Percentiles rank a stretch among this genome's conserved stretches.
phyloP scores from a whole-genome alignment of 768 basidiomycete species.

The Infundibulicybe gibba region DNA sequence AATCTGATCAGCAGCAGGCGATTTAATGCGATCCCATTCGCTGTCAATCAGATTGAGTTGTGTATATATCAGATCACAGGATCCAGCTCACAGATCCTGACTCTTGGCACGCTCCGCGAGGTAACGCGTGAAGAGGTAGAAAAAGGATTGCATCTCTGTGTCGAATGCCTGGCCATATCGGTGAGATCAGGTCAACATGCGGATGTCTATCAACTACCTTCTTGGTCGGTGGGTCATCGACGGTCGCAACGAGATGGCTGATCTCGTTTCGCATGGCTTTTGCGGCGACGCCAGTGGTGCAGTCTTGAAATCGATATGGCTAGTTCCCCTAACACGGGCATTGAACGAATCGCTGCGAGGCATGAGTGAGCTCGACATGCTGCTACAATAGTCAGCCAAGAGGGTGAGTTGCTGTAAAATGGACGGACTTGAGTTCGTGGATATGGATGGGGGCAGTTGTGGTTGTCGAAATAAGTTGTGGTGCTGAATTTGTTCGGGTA shows the following conservation, averaged over 20 bases:
- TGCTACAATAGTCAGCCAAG: slow-evolving; percentile 20
- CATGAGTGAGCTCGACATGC: slow-evolving; percentile 53
- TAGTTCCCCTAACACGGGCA: slow-evolving; percentile 70
- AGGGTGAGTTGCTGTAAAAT: slow-evolving; percentile 5
- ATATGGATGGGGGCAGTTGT: slow-evolving; percentile 32
- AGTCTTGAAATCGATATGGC: slow-evolving; percentile 96
- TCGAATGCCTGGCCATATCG: slow-evolving; percentile 67
- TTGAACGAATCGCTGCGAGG: slow-evolving; percentile 68
- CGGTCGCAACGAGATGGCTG: slow-evolving; percentile 84
- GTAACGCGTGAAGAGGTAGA: slow-evolving; percentile 94
- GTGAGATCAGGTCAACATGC: slow-evolving; percentile 11
- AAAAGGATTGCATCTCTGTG: slow-evolving; percentile 95
- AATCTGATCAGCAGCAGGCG: slow-evolving; percentile 83
- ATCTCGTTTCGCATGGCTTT: slow-evolving; percentile 99
- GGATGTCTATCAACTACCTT: slow-evolving; percentile 48
- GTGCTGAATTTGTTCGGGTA: slow-evolving; percentile 46
- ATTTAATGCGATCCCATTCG: slow-evolving; percentile 87
- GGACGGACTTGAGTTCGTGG: slow-evolving; percentile 25
- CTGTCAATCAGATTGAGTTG: slow-evolving; percentile 31
- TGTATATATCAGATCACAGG: slow-evolving; percentile 4
- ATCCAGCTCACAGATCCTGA: slow-evolving; percentile 70
- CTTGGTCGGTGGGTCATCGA: slow-evolving; percentile 75
- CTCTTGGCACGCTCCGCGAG: slow-evolving; percentile 84
- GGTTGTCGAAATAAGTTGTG: slow-evolving; percentile 61
- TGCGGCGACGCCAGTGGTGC: slow-evolving; percentile 91